Base-by-base conservation (phyloP, 108 stramenopile genomes). In the Cyclotella atomus region DNA sequence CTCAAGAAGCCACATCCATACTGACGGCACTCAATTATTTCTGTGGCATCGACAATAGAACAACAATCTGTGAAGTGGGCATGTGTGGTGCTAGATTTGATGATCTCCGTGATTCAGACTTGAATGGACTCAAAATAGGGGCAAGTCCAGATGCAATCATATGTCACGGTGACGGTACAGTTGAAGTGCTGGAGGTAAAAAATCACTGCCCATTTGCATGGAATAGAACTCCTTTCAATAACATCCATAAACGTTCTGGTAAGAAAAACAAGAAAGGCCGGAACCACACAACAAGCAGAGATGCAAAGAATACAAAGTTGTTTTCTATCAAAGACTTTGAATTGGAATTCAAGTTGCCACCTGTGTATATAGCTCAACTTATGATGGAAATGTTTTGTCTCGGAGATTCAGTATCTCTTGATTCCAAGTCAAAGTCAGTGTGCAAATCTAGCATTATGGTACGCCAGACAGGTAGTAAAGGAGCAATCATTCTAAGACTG, bases 151-250 rank as follows among this genome's bases (percentile, higher is more conserved):
- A 95, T 84, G 91, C 83, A 9, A 59, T 95, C 6, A 63, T 95
- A 10, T 75, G 81, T 49, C 81, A 95, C 66, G 64, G 87, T 10
- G 75, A 95, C 70, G 91, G 91, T 0, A 85, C 82, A 0, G 73
- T 87, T 0, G 94, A 95, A 73, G 91, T 84, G 3, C 54, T 95
- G 43, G 94, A 95, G 70, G 94, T 95, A 28, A 95, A 95, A 77
- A 95, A 95, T 81, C 94, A 95, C 77, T 95, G 94, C 43, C 91
- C 94, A n/a, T 95, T 95, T 71, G 81, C 84, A 15, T 82, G 77
- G 82, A 81, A 81, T 74, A 74, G 53, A 20, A 45, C 52, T 7
- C 50, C 67, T 27, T 62, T 54, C 25, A 33, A 53, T 12, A 21
- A 43, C 12, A 41, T 7, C 0, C 61, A 41, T n/a, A n/a, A n/a